These are phyloP conservation scores for Clonostachys byssicola DNA, from an alignment of 2,329 filamentous ascomycete species.

Conservation along the genomic window DNA sequence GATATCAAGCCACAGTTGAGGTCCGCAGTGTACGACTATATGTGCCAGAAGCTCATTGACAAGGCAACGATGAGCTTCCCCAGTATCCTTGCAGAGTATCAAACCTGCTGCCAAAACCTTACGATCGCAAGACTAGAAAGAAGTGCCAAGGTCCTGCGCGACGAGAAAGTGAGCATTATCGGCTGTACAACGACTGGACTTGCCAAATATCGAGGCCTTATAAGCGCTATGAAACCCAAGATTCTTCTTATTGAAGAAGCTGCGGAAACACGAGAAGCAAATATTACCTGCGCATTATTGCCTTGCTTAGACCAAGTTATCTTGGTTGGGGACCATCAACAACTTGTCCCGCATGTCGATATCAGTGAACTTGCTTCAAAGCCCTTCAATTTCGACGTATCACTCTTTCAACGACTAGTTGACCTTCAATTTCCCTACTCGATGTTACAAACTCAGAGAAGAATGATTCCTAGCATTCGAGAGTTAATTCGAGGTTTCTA, in stretches of 20 bases:
- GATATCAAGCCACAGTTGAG: slow-evolving; percentile 50
- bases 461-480: slow-evolving; percentile 43
- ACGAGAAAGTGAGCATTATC: slow-evolving; percentile 43
- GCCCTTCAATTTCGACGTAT: slow-evolving; percentile 67
- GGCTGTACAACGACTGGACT: slow-evolving; percentile 74
- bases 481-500: slow-evolving; percentile 43
- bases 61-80: slow-evolving; percentile 41
- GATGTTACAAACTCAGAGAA: slow-evolving; percentile 63
- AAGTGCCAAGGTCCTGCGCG: slow-evolving; percentile 39
- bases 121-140: slow-evolving; percentile 55
- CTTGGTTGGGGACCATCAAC: slow-evolving; percentile 74
- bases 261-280: slow-evolving; percentile 69
- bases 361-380: slow-evolving; percentile 51
- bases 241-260: slow-evolving; percentile 76
- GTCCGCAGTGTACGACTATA: slow-evolving; percentile 61
- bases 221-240: slow-evolving; percentile 61
- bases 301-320: slow-evolving; percentile 48
- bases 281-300: slow-evolving; percentile 46
- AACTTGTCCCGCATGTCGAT: slow-evolving; percentile 67
- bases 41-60: slow-evolving; percentile 52
- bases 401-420: slow-evolving; percentile 78
- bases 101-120: slow-evolving; percentile 41
- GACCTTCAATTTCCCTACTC: slow-evolving; percentile 58
- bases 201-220: slow-evolving; percentile 71
- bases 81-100: slow-evolving; percentile 42